Conservation (phyloP, 257 asterid genomes). For the Schizonepeta tenuifolia region DNA sequence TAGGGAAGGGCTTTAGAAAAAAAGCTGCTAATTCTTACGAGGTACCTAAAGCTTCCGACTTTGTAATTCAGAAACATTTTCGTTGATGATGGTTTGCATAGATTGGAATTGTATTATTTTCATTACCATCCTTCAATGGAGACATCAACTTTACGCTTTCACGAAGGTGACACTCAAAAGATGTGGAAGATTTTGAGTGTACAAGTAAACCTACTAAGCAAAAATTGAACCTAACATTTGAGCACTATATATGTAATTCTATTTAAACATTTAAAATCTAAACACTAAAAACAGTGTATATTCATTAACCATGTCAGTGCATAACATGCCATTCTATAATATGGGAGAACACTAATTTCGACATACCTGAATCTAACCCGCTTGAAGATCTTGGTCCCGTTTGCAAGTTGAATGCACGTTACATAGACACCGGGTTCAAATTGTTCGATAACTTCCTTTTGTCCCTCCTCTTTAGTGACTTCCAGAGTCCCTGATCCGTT, state of each 20-base stretch:
- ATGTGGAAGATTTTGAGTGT: neutral
- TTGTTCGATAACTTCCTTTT: constrained; percentile 77
- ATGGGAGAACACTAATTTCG: neutral
- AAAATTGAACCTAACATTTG: neutral
- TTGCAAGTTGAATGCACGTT: constrained; percentile 54
- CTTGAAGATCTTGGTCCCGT: constrained; percentile 77
- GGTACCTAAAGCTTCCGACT: no score
- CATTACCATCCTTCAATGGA: neutral
- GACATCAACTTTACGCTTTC: neutral
- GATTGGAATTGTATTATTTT: neutral
- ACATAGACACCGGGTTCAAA: constrained; percentile 97
- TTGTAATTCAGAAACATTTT: neutral
- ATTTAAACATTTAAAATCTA: neutral
- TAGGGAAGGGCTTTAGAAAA: no score
- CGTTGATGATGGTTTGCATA: neutral
- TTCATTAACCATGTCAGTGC: neutral
- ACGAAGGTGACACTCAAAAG: neutral
- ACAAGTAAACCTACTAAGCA: neutral
- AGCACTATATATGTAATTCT: neutral
- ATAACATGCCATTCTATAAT: neutral
- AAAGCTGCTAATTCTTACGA: no score
- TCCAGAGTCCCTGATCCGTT: constrained; percentile 42
- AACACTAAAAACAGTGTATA: neutral
- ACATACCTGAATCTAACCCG: constrained; percentile 87
- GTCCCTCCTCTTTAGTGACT: constrained; percentile 47